These are phyloP conservation scores for Loxodes magnus DNA, from an alignment of 73 alveolate genomes.

Conservation along the genomic window DNA sequence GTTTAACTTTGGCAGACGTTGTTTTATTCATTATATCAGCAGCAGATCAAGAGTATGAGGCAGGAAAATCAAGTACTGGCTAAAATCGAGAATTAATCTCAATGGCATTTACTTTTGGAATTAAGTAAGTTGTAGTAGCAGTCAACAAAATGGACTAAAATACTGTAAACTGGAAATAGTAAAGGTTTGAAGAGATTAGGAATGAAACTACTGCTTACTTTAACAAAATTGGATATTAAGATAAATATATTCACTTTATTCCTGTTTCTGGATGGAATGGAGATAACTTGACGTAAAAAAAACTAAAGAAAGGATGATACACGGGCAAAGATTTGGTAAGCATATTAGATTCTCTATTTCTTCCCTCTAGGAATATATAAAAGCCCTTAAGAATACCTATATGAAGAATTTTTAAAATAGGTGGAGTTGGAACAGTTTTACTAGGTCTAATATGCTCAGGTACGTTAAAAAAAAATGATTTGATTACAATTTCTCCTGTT, in stretches of 20 bases:
- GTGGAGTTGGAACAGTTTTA: slow-evolving; percentile 92
- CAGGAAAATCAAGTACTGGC: slow-evolving; percentile 19
- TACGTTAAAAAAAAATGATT: slow-evolving; percentile 77
- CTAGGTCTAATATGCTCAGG: slow-evolving; percentile 95
- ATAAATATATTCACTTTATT: slow-evolving; percentile 47
- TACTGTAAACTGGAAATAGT: slow-evolving; percentile 45
- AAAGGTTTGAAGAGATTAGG: slow-evolving; percentile 32
- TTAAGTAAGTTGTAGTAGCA: slow-evolving; percentile 56
- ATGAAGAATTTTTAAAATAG: slow-evolving; percentile 82
- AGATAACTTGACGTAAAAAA: slow-evolving; percentile 36
- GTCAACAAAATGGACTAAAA: slow-evolving; percentile 63
- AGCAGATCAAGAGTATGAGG: slow-evolving; percentile 50
- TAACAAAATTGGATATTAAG: slow-evolving; percentile 29
- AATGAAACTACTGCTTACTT: slow-evolving; percentile 42
- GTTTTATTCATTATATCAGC: slow-evolving; percentile 58
- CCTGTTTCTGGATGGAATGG: slow-evolving; percentile 71
- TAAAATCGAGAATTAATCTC: slow-evolving; percentile 50
- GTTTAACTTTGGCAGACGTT: slow-evolving; percentile 54
- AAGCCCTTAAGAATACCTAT: slow-evolving; percentile 91
- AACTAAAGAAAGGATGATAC: slow-evolving; percentile 59
- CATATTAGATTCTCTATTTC: slow-evolving; percentile 75
- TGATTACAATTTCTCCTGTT: slow-evolving; percentile 72
- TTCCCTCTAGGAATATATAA: slow-evolving; percentile 83
- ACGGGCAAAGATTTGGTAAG: slow-evolving; percentile 59
- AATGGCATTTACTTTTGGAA: slow-evolving; percentile 72